A percentile compares a stretch with the other conserved stretches of the same genome.
phyloP scores from a whole-genome alignment of 352 stramenopile species.

The Phytopythium ostracodes region DNA sequence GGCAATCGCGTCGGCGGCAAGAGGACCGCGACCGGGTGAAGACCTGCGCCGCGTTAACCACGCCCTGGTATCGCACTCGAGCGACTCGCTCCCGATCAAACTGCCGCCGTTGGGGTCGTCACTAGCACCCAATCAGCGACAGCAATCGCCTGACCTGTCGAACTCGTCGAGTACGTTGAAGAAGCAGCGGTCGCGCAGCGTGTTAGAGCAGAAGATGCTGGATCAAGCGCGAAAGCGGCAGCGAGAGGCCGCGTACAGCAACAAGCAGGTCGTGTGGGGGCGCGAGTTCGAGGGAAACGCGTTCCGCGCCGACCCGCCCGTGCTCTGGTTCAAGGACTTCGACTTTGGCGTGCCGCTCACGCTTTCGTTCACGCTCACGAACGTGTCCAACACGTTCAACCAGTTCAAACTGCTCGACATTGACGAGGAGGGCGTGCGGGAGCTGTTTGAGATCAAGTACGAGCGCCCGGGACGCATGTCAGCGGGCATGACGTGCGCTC shows the following conservation, averaged over 20 bases:
- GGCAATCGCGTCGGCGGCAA: not conserved
- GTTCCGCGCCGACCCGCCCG: slow-evolving; percentile 75
- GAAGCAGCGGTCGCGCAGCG: slow-evolving; percentile 42
- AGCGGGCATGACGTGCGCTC: slow-evolving; percentile 74
- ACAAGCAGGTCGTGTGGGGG: slow-evolving; percentile 74
- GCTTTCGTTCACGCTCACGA: slow-evolving; percentile 80
- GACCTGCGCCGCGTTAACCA: slow-evolving; percentile 33
- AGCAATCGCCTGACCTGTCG: slow-evolving; percentile 6
- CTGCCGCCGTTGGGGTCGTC: slow-evolving; percentile 5
- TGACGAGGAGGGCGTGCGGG: slow-evolving; percentile 51
- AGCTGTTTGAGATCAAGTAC: slow-evolving; percentile 89
- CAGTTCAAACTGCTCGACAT: slow-evolving; percentile 85
- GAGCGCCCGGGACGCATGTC: slow-evolving; percentile 87
- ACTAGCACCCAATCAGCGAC: slow-evolving; percentile 5
- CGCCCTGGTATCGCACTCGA: slow-evolving; percentile 10
- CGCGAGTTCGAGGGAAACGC: slow-evolving; percentile 75
- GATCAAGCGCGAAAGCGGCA: slow-evolving; percentile 30
- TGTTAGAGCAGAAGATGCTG: slow-evolving; percentile 62
- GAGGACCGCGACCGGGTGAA: slow-evolving; percentile 15
- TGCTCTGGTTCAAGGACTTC: slow-evolving; percentile 91
- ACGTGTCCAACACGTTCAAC: slow-evolving; percentile 91
- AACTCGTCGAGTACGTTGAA: slow-evolving; percentile 2
- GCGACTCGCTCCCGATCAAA: slow-evolving; percentile 4
- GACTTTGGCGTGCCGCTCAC: slow-evolving; percentile 60
- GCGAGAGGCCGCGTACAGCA: slow-evolving; percentile 53